Percentiles rank a stretch among this genome's conserved stretches.
phyloP scores from a whole-genome alignment of 2,329 filamentous ascomycete species.

The Hypomyces rosellus region DNA sequence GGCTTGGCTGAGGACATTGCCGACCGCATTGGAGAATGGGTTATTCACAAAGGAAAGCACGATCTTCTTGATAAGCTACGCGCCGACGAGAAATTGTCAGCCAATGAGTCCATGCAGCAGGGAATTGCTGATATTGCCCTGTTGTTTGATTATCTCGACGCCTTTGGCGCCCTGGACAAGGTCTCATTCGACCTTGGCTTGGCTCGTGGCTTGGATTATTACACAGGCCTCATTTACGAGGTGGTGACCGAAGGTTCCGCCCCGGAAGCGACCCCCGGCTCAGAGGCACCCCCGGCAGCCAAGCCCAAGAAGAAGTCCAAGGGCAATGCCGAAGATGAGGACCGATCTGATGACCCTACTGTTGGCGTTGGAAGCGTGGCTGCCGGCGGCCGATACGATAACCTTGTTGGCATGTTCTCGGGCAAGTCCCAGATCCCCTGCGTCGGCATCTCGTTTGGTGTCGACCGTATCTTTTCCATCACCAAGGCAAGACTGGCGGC shows the following conservation, averaged over 20 bases:
- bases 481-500: constrained; percentile 69
- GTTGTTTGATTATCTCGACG: constrained; percentile 75
- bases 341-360: constrained; percentile 71
- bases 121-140: constrained; percentile 76
- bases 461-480: constrained; percentile 92
- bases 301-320: constrained; percentile 42
- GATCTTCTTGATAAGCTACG: constrained; percentile 68
- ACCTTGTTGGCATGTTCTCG: constrained; percentile 89
- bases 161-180: constrained; percentile 63
- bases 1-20: constrained; percentile 70
- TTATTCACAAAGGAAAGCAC: constrained; percentile 67
- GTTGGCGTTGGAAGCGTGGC: constrained; percentile 83
- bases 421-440: constrained; percentile 70
- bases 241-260: constrained; percentile 78
- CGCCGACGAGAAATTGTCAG: constrained; percentile 59
- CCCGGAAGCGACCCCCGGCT: constrained; percentile 34
- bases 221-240: constrained; percentile 87
- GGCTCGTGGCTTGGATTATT: constrained; percentile 87
- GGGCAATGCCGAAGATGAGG: constrained; percentile 49
- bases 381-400: constrained; percentile 86
- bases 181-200: constrained; percentile 88
- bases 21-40: constrained; percentile 81
- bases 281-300: constrained; percentile 16
- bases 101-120: constrained; percentile 68
- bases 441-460: constrained; percentile 73